Evolutionary conservation across 129 eudicot species (phyloP), one percentile per base, ranked within the genome.

Genomic region (Ambrosia artemisiifolia): DNA sequence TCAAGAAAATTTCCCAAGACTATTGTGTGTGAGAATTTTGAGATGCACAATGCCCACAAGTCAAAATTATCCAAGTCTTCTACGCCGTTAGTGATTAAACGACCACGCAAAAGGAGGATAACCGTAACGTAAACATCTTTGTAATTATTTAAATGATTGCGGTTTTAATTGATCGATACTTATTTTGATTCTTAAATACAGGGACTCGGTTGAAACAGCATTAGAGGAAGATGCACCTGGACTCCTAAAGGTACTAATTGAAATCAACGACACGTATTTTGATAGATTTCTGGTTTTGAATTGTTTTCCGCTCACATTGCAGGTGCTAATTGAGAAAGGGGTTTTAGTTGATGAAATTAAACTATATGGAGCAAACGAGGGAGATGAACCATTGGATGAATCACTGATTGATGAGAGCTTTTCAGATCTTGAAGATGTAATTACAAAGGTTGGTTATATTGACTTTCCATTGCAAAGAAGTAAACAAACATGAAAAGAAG

Each of bases 141-240:
- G 65, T 59, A 56, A 13, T 59, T 59, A 32, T 59, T 12, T 59
- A 59, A 28, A 11, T 30, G 34, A 14, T 20, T 66, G 38, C 5
- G 12, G 72, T 63, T 38, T 20, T 38, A 36, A 7, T 5, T 38
- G 24, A 30, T 14, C 71, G 63, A 63, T 51, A 51, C 6, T 77
- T 55, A 53, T 69, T 55, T 24, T 51, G 32, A 18, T 17, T 68
- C 33, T 76, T 43, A 33, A 66, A 72, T 71, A 79, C 85, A 94
- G 99, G 74, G 88, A 94, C 65, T 94, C 97, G 9, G 75, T 85
- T 72, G 97, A 84, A 79, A 88, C 89, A 69, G 99, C 97, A 43
- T 56, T 94, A 82, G 99, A 88, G 86, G 99, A 94, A 80, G 99
- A 94, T 94, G 99, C 94, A 77, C 99, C 99, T 46, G 99, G 96